Base-by-base conservation (phyloP, 2,329 filamentous ascomycete species). In the Hirsutella minnesotensis region DNA sequence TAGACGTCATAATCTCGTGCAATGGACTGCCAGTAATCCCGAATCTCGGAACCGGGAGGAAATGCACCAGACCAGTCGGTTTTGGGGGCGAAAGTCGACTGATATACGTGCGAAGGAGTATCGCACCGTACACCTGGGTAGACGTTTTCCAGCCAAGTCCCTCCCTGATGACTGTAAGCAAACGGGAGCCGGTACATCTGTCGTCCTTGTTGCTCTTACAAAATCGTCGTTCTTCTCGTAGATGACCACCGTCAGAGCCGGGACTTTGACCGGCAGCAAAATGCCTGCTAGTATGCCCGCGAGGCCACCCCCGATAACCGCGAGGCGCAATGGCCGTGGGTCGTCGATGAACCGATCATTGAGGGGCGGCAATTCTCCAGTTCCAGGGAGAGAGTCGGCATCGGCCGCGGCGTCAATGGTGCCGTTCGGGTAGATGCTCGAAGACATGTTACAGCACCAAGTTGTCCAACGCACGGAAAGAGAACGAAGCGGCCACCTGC, bases 81-180 rank as follows among this genome's bases (percentile, higher is more conserved):
- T 43, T 86, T 86, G 1, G 80, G 79, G 7, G 69, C 67, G 55
- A 84, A 86, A 0, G 76, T 78, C 9, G 73, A 74, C 53, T 85
- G 81, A 51, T 86, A 86, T 18, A 80, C 78, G 55, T 83, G 78
- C 0, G 79, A 73, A 0, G 81, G 79, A 15, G 86, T 75, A 22
- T 85, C 80, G 50, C 81, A 86, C 35, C 77, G 65, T 1, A 82
- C 77, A 2, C 79, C 80, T 0, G 79, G 79, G 47, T 83, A 83
- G 4, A 66, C 55, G 43, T 75, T 75, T 46, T 73, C 70, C 39
- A 70, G 65, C 72, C 71, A 76, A 3, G 69, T 74, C 1, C 72
- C 70, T 24, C 70, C 70, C 65, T 70, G 27, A 13, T 13, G 8
- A 38, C 15, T 29, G 36, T 15, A 1, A 15, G 22, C 9, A 10